These are phyloP conservation scores for Wakefieldia striispora DNA, from an alignment of 768 basidiomycete genomes.

Conservation along the genomic window DNA sequence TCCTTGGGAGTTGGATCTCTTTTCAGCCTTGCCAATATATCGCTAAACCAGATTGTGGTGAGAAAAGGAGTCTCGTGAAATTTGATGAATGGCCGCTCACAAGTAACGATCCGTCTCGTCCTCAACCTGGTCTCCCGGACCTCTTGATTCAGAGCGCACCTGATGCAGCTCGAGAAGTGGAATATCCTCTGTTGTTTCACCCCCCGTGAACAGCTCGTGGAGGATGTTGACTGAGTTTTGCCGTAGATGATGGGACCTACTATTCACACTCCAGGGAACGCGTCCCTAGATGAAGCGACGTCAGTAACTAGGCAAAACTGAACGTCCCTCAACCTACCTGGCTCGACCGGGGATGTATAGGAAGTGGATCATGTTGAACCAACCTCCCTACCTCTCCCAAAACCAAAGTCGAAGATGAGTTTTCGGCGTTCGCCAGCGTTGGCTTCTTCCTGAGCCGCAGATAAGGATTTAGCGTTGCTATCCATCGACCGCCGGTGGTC, in stretches of 20 bases:
- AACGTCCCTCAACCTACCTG: constrained; percentile 27
- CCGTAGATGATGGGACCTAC: constrained; percentile 46
- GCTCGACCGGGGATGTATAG: constrained; percentile 30
- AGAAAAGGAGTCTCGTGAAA: constrained; percentile 2
- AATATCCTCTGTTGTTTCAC: constrained; percentile 48
- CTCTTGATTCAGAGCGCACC: constrained; percentile 31
- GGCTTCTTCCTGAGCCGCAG: constrained; percentile 76
- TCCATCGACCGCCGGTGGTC: constrained; percentile 53
- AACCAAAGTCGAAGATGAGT: constrained; percentile 68
- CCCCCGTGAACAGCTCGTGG: constrained; percentile 66
- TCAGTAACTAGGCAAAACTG: constrained; percentile 12
- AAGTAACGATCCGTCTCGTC: constrained; percentile 72
- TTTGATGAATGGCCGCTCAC: constrained; percentile 43
- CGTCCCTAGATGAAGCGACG: constrained; percentile 12
- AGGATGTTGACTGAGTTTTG: constrained; percentile 58
- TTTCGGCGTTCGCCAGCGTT: constrained; percentile 66
- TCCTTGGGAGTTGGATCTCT: constrained; percentile 52
- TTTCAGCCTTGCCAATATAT: constrained; percentile 64
- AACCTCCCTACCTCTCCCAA: constrained; percentile 76
- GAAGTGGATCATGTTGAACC: constrained; percentile 55
- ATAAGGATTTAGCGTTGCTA: constrained; percentile 81
- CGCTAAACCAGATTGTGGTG: constrained; percentile 39
- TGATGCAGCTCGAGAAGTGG: constrained; percentile 56
- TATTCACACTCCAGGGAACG: constrained; percentile 17
- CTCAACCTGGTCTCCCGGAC: constrained; percentile 33